Evolutionary conservation across 306 rosid species (phyloP).

Genomic region (Dryas alaskensis): DNA sequence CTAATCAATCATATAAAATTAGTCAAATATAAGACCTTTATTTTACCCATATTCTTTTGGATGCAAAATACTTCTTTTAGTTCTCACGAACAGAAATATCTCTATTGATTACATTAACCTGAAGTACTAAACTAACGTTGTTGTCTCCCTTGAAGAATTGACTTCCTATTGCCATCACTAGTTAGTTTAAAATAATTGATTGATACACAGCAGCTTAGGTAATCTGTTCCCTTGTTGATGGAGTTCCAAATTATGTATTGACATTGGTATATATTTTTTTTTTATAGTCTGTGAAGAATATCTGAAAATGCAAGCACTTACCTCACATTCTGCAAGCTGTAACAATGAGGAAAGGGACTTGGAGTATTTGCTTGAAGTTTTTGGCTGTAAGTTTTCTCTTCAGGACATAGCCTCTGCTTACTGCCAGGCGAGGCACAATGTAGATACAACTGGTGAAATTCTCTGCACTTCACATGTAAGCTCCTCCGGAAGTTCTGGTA

Average conservation of each 20-base stretch:
- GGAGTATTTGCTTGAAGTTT: conserved; percentile 25
- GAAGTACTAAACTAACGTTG: too few species aligned
- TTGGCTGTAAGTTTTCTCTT: conserved; percentile 30
- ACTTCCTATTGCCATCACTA: not conserved
- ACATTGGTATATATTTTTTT: not conserved
- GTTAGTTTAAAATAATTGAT: not conserved
- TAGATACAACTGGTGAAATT: conserved; percentile 34
- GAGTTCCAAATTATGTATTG: not conserved
- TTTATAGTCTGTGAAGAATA: conserved; percentile 11
- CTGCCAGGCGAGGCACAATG: conserved; percentile 23
- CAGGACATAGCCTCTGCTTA: conserved; percentile 41
- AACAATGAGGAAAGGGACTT: conserved; percentile 26
- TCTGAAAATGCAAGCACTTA: conserved; percentile 23
- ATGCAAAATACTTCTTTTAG: too few species aligned
- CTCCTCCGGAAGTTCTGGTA: conserved; percentile 5
- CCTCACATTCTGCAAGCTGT: conserved; percentile 4
- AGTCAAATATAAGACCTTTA: too few species aligned
- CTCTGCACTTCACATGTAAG: conserved; percentile 23
- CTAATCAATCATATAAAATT: too few species aligned
- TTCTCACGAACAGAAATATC: too few species aligned
- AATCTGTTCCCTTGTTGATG: not conserved
- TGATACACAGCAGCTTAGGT: not conserved
- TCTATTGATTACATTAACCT: too few species aligned
- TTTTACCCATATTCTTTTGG: too few species aligned
- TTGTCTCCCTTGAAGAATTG: not conserved